phyloP scores from a whole-genome alignment of 805 yeast species.

The Saccharomycopsis lassenensis region DNA sequence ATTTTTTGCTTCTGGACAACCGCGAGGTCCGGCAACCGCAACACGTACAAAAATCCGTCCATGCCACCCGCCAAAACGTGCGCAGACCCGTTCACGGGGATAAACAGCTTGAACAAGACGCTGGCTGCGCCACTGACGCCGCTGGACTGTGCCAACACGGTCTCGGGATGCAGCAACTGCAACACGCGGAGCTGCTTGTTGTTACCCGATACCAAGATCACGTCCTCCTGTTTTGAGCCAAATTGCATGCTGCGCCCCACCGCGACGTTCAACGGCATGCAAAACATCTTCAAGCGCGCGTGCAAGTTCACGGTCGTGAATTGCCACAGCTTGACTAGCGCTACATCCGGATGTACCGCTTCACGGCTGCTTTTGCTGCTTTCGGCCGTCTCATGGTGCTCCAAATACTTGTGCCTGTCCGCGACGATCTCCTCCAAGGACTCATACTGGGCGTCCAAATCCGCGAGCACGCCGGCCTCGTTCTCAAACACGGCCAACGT shows the following conservation, averaged over 20 bases:
- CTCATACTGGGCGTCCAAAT: conserved; percentile 21
- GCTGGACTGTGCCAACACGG: neutral
- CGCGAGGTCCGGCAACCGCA: conserved; percentile 17
- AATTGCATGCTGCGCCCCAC: neutral
- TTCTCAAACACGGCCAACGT: conserved; percentile 39
- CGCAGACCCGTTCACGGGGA: conserved; percentile 22
- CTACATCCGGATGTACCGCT: neutral
- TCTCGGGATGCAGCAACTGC: neutral
- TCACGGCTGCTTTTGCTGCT: neutral
- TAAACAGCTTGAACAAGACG: conserved; percentile 28
- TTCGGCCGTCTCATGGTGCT: conserved; percentile 11
- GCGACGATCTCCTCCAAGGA: conserved; percentile 29
- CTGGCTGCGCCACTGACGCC: conserved; percentile 5
- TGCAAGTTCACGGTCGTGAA: no score
- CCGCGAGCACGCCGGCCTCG: conserved; percentile 20
- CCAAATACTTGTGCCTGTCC: conserved; percentile 28
- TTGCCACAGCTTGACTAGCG: no score
- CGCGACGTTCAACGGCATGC: no score
- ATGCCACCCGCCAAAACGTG: conserved; percentile 34
- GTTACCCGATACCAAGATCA: neutral
- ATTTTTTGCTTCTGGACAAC: conserved; percentile 22
- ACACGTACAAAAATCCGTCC: conserved; percentile 35
- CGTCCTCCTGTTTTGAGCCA: neutral
- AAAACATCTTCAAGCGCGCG: no score
- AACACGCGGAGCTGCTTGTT: neutral